Percentiles rank a stretch among this genome's conserved stretches.
These are phyloP conservation scores for Boletus vinaceobasis DNA, from an alignment of 768 basidiomycete species.

Conservation along the genomic window DNA sequence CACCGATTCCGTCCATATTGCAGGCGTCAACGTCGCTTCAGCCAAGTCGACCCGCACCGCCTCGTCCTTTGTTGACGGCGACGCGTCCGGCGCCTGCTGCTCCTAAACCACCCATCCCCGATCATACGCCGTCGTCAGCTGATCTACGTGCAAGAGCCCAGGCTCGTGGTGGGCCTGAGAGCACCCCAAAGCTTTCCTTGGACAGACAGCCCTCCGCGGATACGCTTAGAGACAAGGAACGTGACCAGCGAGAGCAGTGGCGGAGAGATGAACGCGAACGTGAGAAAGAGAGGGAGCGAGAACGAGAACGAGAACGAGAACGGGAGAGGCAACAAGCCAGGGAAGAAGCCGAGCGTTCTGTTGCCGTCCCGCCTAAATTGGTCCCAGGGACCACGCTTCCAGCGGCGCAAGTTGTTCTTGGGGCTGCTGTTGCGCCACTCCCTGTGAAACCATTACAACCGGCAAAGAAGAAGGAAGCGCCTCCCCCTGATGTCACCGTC, in stretches of 20 bases:
- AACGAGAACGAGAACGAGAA: constrained; percentile 34
- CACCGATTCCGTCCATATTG: constrained; percentile 24
- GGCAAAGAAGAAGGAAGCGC: constrained; percentile 51
- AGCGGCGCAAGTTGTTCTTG: constrained; percentile 42
- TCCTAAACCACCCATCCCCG: constrained; percentile 39
- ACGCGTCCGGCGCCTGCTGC: constrained; percentile 53
- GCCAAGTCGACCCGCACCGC: constrained; percentile 63
- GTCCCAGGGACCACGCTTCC: constrained; percentile 42
- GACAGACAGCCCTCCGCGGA: constrained; percentile 41
- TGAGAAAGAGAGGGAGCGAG: constrained; percentile 34
- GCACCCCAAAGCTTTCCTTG: constrained; percentile 30
- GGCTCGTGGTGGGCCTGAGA: constrained; percentile 48
- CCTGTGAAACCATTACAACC: constrained; percentile 76
- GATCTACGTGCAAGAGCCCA: constrained; percentile 66
- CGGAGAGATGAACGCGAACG: constrained; percentile 36
- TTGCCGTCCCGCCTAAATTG: constrained; percentile 43
- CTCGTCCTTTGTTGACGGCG: constrained; percentile 59
- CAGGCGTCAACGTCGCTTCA: constrained; percentile 41
- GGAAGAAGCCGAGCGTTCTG: constrained; percentile 38
- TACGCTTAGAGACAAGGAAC: constrained; percentile 34
- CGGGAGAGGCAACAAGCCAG: constrained; percentile 22
- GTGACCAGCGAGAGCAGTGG: constrained; percentile 37
- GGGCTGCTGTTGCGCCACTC: constrained; percentile 50
- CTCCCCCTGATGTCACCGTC: constrained; percentile 47
- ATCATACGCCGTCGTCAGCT: constrained; percentile 58